Evolutionary conservation across 352 stramenopile genomes (phyloP).

Genomic region (Globisporangium barbulae): DNA sequence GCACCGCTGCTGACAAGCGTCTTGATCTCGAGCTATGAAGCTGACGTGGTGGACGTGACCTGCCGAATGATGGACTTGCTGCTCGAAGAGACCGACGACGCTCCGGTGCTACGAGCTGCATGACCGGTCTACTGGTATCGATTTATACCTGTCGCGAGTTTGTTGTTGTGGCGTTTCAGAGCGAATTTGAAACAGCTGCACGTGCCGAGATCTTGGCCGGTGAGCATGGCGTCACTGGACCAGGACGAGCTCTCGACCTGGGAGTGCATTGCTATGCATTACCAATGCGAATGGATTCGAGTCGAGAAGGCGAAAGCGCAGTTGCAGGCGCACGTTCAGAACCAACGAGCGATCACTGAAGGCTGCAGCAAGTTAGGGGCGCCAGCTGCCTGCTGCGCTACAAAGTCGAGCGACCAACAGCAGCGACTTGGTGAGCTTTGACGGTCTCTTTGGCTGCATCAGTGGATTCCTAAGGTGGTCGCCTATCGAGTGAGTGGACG

Average conservation of each 20-base stretch:
- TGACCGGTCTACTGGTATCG: no score
- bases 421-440: no score
- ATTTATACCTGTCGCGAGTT: background rate
- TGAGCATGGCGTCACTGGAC: no score
- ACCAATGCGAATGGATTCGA: background rate
- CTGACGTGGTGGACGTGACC: background rate
- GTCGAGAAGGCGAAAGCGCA: conserved; percentile 3
- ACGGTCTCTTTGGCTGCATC: no score
- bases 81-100: background rate
- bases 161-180: no score
- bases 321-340: background rate
- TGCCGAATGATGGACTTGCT: background rate
- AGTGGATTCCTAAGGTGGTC: no score
- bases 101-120: background rate
- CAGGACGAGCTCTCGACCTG: no score
- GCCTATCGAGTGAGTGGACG: conserved; percentile 7
- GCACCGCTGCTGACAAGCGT: background rate
- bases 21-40: conserved; percentile 3
- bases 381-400: no score
- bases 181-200: no score
- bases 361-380: background rate
- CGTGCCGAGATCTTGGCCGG: no score
- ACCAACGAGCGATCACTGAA: background rate
- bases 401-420: no score
- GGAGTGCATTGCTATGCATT: conserved; percentile 2